Percentiles rank a stretch among this genome's conserved stretches.
Conservation (phyloP, 805 yeast species). For the Hanseniaspora nectarophila region DNA sequence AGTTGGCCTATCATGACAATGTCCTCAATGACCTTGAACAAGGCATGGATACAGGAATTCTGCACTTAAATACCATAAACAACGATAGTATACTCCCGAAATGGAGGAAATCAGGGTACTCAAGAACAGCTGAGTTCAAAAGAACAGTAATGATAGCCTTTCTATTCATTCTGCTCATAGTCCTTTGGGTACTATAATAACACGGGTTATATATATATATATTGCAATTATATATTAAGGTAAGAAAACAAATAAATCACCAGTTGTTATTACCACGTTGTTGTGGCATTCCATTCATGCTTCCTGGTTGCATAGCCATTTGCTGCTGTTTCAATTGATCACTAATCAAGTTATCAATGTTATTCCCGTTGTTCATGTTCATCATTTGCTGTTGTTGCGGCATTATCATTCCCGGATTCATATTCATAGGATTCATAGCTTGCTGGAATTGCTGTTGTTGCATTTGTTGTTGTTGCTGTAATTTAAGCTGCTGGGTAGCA, state of each 20-base stretch:
- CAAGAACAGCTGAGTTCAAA: slow-evolving; percentile 1
- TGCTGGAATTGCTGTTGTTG: slow-evolving; percentile 17
- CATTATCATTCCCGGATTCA: slow-evolving; percentile 13
- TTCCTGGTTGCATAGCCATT: slow-evolving; percentile 13
- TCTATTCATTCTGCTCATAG: neutral
- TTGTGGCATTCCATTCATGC: slow-evolving; percentile 12
- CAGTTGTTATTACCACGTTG: slow-evolving; percentile 7
- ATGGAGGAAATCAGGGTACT: slow-evolving; percentile 4
- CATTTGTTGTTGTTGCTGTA: slow-evolving; percentile 18
- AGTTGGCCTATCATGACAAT: neutral
- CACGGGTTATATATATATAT: too few relatives aligned
- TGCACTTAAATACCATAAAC: slow-evolving; percentile 9
- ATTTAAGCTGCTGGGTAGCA: slow-evolving; percentile 16
- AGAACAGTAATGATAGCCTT: neutral
- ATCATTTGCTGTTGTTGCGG: slow-evolving; percentile 16
- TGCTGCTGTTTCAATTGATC: slow-evolving; percentile 14
- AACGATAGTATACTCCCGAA: slow-evolving; percentile 7
- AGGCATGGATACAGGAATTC: slow-evolving; percentile 6
- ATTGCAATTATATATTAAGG: too few relatives aligned
- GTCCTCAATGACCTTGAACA: slow-evolving; percentile 7
- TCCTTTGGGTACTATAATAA: slow-evolving; percentile 6
- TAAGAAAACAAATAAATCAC: too few relatives aligned
- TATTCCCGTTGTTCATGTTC: slow-evolving; percentile 7
- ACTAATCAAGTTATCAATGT: slow-evolving; percentile 6
- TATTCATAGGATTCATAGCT: slow-evolving; percentile 2